Conservation (phyloP, 176 grass and related monocot species). For the Pontederia crassipes region DNA sequence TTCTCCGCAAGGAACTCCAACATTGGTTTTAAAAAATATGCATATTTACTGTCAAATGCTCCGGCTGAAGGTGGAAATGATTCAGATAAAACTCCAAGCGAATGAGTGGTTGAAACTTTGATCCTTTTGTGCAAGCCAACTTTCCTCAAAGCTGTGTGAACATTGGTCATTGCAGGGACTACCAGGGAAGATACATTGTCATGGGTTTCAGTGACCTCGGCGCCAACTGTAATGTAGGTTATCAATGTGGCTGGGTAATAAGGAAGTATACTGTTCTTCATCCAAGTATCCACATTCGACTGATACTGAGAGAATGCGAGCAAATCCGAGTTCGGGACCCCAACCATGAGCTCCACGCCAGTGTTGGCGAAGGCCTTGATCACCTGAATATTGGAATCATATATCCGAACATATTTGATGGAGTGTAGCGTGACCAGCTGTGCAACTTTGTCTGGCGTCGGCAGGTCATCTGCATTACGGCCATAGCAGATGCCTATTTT, state of each 20-base stretch:
- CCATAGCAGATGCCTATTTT: conserved; percentile 92
- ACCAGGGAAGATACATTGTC: conserved; percentile 55
- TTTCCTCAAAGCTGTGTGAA: conserved; percentile 71
- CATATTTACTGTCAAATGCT: conserved; percentile 87
- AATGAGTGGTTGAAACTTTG: conserved; percentile 90
- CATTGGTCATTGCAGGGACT: conserved; percentile 88
- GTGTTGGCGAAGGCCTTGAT: conserved; percentile 94
- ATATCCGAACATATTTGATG: conserved; percentile 87
- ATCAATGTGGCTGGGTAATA: conserved; percentile 84
- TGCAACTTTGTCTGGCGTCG: conserved; percentile 66
- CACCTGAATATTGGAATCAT: conserved; percentile 86
- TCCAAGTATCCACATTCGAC: conserved; percentile 92
- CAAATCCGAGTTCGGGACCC: conserved; percentile 90
- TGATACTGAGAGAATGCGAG: conserved; percentile 97
- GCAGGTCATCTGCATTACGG: conserved; percentile 88
- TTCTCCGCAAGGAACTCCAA: conserved; percentile 90
- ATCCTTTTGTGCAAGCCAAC: conserved; percentile 82
- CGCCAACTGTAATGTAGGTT: conserved; percentile 83
- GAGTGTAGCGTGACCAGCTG: conserved; percentile 64
- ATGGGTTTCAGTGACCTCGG: conserved; percentile 73
- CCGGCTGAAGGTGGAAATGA: conserved; percentile 91
- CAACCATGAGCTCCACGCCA: conserved; percentile 82
- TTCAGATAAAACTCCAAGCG: conserved; percentile 65
- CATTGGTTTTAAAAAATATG: conserved; percentile 83
- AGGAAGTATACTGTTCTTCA: conserved; percentile 87